Base-by-base conservation (phyloP, 2,329 filamentous ascomycete genomes). In the Chaetomiaceae sp. region DNA sequence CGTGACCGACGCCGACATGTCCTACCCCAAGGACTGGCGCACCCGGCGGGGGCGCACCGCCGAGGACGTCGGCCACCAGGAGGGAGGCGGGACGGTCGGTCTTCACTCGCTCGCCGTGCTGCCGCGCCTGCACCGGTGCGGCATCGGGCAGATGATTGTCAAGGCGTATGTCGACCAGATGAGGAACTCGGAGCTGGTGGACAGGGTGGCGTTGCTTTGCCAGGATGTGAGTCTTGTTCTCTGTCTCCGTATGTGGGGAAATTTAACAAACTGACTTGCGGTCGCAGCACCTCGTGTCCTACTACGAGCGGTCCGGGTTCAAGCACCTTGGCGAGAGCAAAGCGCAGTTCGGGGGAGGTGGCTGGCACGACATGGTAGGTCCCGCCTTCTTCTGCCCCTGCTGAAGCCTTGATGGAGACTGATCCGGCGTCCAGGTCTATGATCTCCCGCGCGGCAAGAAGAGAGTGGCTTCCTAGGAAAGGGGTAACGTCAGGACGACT, bases 31-130 rank as follows among this genome's bases (percentile, higher is more conserved):
- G 36, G 79, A 87, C 65, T 92, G 87, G 85, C 67, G 66, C 48
- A 70, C 74, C 48, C 67, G 71, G 51, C 66, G 64, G 49, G 71
- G 75, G 43, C 68, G 71, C 43, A 74, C 78, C 3, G 53, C 56
- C 33, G 66, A 53, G 36, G 29, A 69, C 1, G 65, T 83, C 9
- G 89, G 89, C 29, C 89, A 95, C 69, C 81, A 87, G 62, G 82
- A 89, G 54, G 73, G 75, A 15, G 90, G 90, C 36, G 73, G 83
- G 39, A 95, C 89, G 0, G 78, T 96, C 51, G 89, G 84, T 51
- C 72, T 96, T 46, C 91, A 96, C 70, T 92, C 88, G 0, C 77
- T 96, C 5, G 89, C 88, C 17, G 85, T 96, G 6, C 76, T 87
- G 51, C 89, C 89, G 1, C 81, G 84, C 55, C 82, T 90, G 53